These are phyloP conservation scores for Leccinum uliginosum DNA, from an alignment of 768 basidiomycete genomes.

Conservation along the genomic window DNA sequence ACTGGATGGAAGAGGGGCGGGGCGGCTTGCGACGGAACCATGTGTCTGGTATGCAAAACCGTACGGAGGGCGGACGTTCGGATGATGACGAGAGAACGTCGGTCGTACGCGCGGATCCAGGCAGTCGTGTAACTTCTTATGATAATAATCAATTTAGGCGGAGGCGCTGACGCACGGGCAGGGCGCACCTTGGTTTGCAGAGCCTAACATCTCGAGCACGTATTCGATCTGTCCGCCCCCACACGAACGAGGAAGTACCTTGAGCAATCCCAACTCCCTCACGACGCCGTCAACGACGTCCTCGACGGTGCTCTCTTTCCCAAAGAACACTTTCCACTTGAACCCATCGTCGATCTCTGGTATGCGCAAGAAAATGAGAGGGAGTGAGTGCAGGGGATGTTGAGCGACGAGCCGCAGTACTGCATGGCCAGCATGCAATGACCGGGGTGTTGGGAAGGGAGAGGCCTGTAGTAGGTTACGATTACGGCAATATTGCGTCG, in stretches of 20 bases:
- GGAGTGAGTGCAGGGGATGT: conserved; percentile 53
- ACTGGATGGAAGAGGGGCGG: conserved; percentile 43
- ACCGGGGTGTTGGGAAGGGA: conserved; percentile 63
- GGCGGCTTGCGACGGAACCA: conserved; percentile 74
- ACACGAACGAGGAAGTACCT: conserved; percentile 62
- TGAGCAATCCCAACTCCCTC: conserved; percentile 68
- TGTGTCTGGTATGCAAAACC: conserved; percentile 71
- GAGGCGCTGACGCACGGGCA: neutral
- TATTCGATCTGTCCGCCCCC: conserved; percentile 64
- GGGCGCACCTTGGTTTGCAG: conserved; percentile 45
- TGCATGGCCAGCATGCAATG: conserved; percentile 54
- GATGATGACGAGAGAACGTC: conserved; percentile 17
- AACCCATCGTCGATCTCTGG: conserved; percentile 78
- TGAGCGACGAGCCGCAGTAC: conserved; percentile 68
- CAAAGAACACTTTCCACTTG: conserved; percentile 60
- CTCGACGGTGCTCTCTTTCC: conserved; percentile 48
- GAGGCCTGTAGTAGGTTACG: conserved; percentile 43
- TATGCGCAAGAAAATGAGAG: conserved; percentile 57
- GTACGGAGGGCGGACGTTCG: conserved; percentile 32
- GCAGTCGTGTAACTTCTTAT: conserved; percentile 13
- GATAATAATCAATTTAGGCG: neutral
- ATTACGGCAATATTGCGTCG: neutral
- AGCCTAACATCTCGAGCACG: conserved; percentile 57
- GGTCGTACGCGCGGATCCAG: conserved; percentile 10
- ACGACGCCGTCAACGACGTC: conserved; percentile 49